phyloP scores from a whole-genome alignment of 2,329 filamentous ascomycete species.

The Phialophora macrospora region DNA sequence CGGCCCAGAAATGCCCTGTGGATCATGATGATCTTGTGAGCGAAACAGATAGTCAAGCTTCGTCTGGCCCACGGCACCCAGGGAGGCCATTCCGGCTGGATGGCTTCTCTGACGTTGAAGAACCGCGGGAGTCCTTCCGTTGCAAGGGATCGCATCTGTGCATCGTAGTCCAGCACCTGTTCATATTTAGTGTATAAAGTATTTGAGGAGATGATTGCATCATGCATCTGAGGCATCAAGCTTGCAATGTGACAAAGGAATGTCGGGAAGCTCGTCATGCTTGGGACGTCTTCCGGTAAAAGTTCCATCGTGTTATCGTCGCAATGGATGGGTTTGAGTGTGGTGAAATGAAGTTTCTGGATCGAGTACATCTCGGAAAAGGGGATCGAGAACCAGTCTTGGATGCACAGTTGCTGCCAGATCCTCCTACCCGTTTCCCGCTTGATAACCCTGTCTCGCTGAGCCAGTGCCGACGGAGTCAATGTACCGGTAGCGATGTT shows the following conservation, averaged over 20 bases:
- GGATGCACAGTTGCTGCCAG: constrained; percentile 48
- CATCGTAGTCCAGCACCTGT: constrained; percentile 50
- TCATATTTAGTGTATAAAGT: constrained; percentile 50
- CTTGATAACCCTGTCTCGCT: constrained; percentile 35
- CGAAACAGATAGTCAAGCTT: constrained; percentile 47
- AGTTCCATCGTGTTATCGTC: constrained; percentile 45
- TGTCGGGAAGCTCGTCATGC: constrained; percentile 44
- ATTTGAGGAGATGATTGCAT: constrained; percentile 45
- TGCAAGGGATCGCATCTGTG: constrained; percentile 44
- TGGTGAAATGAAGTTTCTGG: constrained; percentile 46
- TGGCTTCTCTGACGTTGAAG: constrained; percentile 43
- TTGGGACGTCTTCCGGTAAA: constrained; percentile 39
- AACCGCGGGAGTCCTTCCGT: constrained; percentile 45
- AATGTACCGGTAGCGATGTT: constrained; percentile 20
- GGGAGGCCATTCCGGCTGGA: constrained; percentile 47
- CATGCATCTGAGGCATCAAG: constrained; percentile 48
- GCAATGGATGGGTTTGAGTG: constrained; percentile 44
- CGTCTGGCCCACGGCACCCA: constrained; percentile 50
- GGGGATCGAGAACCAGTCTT: constrained; percentile 52
- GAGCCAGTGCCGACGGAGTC: constrained; percentile 15
- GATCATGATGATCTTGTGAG: constrained; percentile 54
- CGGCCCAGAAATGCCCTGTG: constrained; percentile 49
- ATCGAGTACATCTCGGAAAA: constrained; percentile 49
- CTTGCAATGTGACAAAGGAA: constrained; percentile 47
- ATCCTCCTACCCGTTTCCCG: constrained; percentile 47